Conservation (phyloP, 2,329 filamentous ascomycete species). For the Thermoascus crustaceus region DNA sequence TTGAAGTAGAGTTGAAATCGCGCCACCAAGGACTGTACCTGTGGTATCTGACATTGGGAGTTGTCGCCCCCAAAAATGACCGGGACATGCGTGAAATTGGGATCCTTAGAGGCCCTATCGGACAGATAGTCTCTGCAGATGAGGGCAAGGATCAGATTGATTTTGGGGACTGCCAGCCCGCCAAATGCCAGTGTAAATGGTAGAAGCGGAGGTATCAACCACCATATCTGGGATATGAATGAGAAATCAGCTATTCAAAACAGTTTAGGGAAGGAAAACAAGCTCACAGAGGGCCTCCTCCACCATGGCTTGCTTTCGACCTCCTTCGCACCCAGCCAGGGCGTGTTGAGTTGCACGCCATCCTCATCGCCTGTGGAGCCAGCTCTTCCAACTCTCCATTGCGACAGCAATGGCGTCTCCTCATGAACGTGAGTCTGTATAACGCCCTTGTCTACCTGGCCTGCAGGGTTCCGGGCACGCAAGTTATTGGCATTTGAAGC, state of each 20-base stretch:
- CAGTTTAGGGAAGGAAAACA: not conserved
- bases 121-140: constrained; percentile 77
- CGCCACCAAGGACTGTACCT: constrained; percentile 68
- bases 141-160: constrained; percentile 77
- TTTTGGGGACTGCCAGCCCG: constrained; percentile 72
- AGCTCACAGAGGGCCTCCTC: constrained; percentile 43
- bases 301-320: constrained; percentile 40
- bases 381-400: constrained; percentile 4
- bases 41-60: constrained; percentile 68
- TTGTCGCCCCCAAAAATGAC: constrained; percentile 63
- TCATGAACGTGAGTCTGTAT: constrained; percentile 17
- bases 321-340: constrained; percentile 19
- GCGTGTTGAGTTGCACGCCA: constrained; percentile 7
- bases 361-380: constrained; percentile 2
- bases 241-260: not conserved
- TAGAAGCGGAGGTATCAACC: constrained; percentile 72
- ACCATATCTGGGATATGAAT: constrained; percentile 55
- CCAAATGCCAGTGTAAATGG: constrained; percentile 81
- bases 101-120: constrained; percentile 53
- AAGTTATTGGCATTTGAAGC: constrained; percentile 6
- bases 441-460: constrained; percentile 9
- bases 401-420: constrained; percentile 20
- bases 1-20: constrained; percentile 70
- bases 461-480: constrained; percentile 1
- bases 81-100: constrained; percentile 53